These are phyloP conservation scores for Daldinia loculata DNA, from an alignment of 495 filamentous ascomycete genomes.

Conservation along the genomic window DNA sequence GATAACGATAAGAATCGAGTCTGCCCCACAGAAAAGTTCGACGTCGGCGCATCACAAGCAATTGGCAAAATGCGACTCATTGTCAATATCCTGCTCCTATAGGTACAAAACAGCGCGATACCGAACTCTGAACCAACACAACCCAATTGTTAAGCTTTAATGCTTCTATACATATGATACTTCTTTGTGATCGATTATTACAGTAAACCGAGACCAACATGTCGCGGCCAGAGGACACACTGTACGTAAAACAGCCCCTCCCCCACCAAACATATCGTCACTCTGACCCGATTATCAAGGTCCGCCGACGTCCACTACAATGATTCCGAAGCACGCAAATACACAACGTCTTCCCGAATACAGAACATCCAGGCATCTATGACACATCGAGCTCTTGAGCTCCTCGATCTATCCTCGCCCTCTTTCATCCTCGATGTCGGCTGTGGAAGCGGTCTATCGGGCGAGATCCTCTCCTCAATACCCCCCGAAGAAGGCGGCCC, in stretches of 20 bases:
- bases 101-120: not conserved
- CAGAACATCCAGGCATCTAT: slow-evolving; percentile 93
- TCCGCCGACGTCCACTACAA: slow-evolving; percentile 97
- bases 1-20: slow-evolving; percentile 37
- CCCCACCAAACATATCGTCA: slow-evolving; percentile 21
- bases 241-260: slow-evolving; percentile 63
- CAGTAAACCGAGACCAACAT: slow-evolving; percentile 59
- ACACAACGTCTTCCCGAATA: slow-evolving; percentile 97
- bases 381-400: slow-evolving; percentile 89
- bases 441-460: slow-evolving; percentile 93
- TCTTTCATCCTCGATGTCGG: slow-evolving; percentile 93
- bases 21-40: slow-evolving; percentile 28
- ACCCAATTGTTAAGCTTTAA: not conserved
- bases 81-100: not conserved
- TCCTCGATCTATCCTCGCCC: slow-evolving; percentile 81
- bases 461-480: slow-evolving; percentile 83
- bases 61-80: slow-evolving; percentile 16
- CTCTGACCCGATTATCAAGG: slow-evolving; percentile 55
- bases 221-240: slow-evolving; percentile 94
- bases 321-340: slow-evolving; percentile 92
- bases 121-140: not conserved
- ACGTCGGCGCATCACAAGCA: slow-evolving; percentile 13
- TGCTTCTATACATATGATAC: not conserved
- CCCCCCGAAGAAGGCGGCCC: slow-evolving; percentile 75
- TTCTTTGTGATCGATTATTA: not conserved